Evolutionary conservation across 2,329 filamentous ascomycete genomes (phyloP).

Genomic region (Periconia sp.): DNA sequence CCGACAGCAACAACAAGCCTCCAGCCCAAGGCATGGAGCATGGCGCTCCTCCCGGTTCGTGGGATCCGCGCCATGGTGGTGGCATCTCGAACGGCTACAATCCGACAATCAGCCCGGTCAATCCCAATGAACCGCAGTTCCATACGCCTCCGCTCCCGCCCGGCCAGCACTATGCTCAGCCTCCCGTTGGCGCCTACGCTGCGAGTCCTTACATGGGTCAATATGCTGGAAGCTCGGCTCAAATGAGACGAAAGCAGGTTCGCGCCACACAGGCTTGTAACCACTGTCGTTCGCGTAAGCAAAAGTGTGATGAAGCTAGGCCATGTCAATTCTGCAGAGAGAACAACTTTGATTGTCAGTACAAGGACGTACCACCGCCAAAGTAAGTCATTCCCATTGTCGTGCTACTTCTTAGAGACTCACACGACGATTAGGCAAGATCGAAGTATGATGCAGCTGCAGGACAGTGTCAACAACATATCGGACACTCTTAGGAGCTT

Average conservation of each 20-base stretch:
- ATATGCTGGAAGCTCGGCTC: conserved; percentile 26
- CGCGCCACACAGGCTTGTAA: conserved; percentile 69
- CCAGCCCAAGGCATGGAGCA: conserved; percentile 41
- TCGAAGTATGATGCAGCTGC: conserved; percentile 58
- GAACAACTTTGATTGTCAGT: conserved; percentile 82
- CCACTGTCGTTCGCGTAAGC: conserved; percentile 48
- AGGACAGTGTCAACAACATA: conserved; percentile 51
- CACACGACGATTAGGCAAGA: conserved; percentile 47
- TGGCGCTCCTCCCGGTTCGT: conserved; percentile 38
- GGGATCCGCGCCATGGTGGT: conserved; percentile 44
- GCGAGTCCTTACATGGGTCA: conserved; percentile 36
- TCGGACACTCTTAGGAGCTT: conserved; percentile 36
- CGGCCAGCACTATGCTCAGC: conserved; percentile 38
- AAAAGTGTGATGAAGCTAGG: conserved; percentile 49
- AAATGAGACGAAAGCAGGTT: conserved; percentile 43
- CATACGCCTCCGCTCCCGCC: conserved; percentile 35
- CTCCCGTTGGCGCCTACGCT: conserved; percentile 27
- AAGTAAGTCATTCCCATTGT: conserved; percentile 65
- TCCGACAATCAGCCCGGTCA: conserved; percentile 36
- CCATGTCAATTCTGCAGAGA: conserved; percentile 74
- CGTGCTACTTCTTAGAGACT: conserved; percentile 12
- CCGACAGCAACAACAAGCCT: conserved; percentile 36
- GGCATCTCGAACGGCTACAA: conserved; percentile 40
- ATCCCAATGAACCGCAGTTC: conserved; percentile 37
- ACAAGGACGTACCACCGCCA: conserved; percentile 88